Base-by-base conservation (phyloP, 176 grass and related monocot genomes). In the Poa pratensis region DNA sequence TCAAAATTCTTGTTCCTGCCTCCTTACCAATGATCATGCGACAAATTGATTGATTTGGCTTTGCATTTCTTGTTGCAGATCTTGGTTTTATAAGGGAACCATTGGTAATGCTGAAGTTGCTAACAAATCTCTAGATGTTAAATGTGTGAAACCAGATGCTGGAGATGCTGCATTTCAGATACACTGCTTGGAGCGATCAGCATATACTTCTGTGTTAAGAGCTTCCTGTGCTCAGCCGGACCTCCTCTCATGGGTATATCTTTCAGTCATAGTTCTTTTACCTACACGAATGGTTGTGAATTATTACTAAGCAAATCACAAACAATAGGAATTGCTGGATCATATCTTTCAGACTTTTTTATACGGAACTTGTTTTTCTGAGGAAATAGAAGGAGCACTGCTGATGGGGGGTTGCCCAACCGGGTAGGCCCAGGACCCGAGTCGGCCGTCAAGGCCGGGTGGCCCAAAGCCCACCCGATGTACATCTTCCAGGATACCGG, bases 201-300 rank as follows among this genome's bases (percentile, higher is more conserved):
- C 92, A 39, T 97, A 94, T 86, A 32, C 67, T 69, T 69, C 53
- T 77, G 92, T 94, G 67, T 90, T 97, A 77, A 92, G 90, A 90
- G 85, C 84, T 46, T 97, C 92, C 66, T 83, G 28, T 90, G 90
- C 86, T 71, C 73, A 89, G 87, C 89, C 86, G 73, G 54, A 87
- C 61, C 85, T 62, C 34, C 87, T 92, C 85, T 92, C 88, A 87
- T 83, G 61, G 92, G 92, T 94, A 94, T 24, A 35, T 87, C n/a
- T n/a, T n/a, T n/a, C 7, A 58, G 6, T 27, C 42, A 37, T 75
- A 69, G n/a, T 18, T 79, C n/a, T 37, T 76, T 43, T 57, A 45
- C 17, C 7, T 87, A 14, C 10, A 48, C 46, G 18, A 30, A 66
- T 5, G 14, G 34, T 51, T 50, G 30, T 18, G 12, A 67, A 53